Conservation (phyloP, 805 yeast genomes). For the Lachancea sp. region DNA sequence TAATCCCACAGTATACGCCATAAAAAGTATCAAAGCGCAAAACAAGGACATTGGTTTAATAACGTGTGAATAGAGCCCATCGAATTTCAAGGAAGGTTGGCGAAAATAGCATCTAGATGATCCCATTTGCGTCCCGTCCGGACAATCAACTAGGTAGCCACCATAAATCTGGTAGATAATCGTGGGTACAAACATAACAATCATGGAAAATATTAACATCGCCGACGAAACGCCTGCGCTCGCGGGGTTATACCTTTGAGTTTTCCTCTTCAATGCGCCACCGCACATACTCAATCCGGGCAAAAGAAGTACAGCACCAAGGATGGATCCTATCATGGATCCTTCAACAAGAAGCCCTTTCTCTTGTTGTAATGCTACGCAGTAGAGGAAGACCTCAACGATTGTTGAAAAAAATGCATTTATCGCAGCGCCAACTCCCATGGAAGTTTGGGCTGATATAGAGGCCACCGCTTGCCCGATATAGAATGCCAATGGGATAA, state of each 20-base stretch:
- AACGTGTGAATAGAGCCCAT: slow-evolving; percentile 56
- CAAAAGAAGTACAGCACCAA: slow-evolving; percentile 84
- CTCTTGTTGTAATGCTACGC: slow-evolving; percentile 80
- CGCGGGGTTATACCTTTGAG: slow-evolving; percentile 91
- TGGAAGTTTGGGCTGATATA: slow-evolving; percentile 94
- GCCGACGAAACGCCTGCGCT: slow-evolving; percentile 97
- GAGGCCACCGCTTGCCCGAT: slow-evolving; percentile 99
- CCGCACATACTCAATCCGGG: slow-evolving; percentile 98
- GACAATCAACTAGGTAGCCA: slow-evolving; percentile 68
- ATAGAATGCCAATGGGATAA: slow-evolving; percentile 90
- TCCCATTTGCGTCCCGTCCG: slow-evolving; percentile 10
- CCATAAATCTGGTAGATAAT: slow-evolving; percentile 87
- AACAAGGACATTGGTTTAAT: slow-evolving; percentile 75
- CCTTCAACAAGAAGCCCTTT: slow-evolving; percentile 93
- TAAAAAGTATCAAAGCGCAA: slow-evolving; percentile 73
- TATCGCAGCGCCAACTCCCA: slow-evolving; percentile 98
- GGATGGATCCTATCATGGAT: slow-evolving; percentile 84
- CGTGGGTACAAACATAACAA: slow-evolving; percentile 90
- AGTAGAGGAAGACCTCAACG: slow-evolving; percentile 86
- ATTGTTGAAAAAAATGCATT: slow-evolving; percentile 96
- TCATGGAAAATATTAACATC: slow-evolving; percentile 83
- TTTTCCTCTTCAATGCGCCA: slow-evolving; percentile 86
- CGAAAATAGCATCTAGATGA: slow-evolving; percentile 56
- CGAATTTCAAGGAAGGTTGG: slow-evolving; percentile 70
- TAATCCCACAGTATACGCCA: slow-evolving; percentile 82